Evolutionary conservation across 179 eudicot species (phyloP).

Genomic region (Monotropa hypopitys): DNA sequence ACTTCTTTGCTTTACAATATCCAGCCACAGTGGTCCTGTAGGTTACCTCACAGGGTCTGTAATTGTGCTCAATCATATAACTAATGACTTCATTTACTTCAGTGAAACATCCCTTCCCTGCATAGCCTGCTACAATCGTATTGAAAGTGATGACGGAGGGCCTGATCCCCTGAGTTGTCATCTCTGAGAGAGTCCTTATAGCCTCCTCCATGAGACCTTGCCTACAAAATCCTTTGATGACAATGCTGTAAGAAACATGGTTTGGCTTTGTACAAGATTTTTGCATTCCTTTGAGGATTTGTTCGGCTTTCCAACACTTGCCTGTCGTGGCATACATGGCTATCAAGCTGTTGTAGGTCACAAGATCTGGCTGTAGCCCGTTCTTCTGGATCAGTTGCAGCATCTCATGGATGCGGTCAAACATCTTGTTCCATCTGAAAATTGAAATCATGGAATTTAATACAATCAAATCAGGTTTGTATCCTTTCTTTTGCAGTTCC

Average conservation of each 20-base stretch:
- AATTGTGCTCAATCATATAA: slow-evolving; percentile 61
- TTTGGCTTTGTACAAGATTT: slow-evolving; percentile 50
- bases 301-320: slow-evolving; percentile 84
- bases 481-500: slow-evolving; percentile 48
- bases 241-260: slow-evolving; percentile 76
- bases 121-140: slow-evolving; percentile 78
- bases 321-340: slow-evolving; percentile 81
- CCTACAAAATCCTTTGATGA: slow-evolving; percentile 80
- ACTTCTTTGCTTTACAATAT: slow-evolving; percentile 59
- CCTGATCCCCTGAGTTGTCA: slow-evolving; percentile 63
- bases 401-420: slow-evolving; percentile 54
- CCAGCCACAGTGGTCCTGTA: slow-evolving; percentile 70
- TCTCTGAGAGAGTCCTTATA: slow-evolving; percentile 50
- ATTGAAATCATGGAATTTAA: slow-evolving; percentile 82
- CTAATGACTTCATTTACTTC: slow-evolving; percentile 62
- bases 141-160: slow-evolving; percentile 85
- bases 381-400: slow-evolving; percentile 36
- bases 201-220: slow-evolving; percentile 86
- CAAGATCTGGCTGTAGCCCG: slow-evolving; percentile 64
- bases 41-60: slow-evolving; percentile 70
- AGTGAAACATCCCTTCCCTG: slow-evolving; percentile 47
- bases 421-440: slow-evolving; percentile 51
- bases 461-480: slow-evolving; percentile 67
- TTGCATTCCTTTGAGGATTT: slow-evolving; percentile 39
- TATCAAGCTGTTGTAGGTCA: slow-evolving; percentile 76